Conservation (phyloP, 257 asterid species). For the Vinca minor region DNA sequence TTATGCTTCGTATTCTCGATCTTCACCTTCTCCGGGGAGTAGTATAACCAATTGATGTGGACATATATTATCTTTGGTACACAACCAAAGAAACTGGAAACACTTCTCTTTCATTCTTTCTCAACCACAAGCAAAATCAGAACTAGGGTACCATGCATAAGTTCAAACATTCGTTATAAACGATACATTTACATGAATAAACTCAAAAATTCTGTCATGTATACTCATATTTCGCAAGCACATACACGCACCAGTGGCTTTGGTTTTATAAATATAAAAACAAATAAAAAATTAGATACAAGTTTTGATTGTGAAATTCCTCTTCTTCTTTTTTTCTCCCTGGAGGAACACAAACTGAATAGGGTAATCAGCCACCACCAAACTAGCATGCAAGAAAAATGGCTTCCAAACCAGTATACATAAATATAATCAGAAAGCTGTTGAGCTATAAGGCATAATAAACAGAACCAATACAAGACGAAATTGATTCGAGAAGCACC, state of each 20-base stretch:
- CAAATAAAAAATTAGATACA: background rate
- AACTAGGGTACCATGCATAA: background rate
- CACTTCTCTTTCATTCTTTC: background rate
- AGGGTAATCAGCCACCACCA: background rate
- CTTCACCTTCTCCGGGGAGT: no score
- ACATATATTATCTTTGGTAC: no score
- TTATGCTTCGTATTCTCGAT: no score
- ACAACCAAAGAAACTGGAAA: no score
- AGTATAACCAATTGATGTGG: no score
- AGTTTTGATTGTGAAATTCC: background rate
- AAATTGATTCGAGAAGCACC: conserved; percentile 2
- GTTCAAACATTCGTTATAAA: conserved; percentile 2
- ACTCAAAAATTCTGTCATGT: conserved; percentile 3
- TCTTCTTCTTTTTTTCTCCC: no score
- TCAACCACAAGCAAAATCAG: background rate
- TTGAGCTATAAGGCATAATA: background rate
- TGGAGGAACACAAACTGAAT: conserved; percentile 1
- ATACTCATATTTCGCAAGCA: conserved; percentile 1
- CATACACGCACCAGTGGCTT: background rate
- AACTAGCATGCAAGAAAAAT: conserved; percentile 3
- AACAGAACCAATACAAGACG: background rate
- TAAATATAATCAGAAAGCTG: background rate
- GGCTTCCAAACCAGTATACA: background rate
- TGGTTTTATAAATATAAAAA: background rate
- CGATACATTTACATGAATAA: conserved; percentile 3